These are phyloP conservation scores for Xylariaceae sp. DNA, from an alignment of 2,329 filamentous ascomycete genomes.

Conservation along the genomic window DNA sequence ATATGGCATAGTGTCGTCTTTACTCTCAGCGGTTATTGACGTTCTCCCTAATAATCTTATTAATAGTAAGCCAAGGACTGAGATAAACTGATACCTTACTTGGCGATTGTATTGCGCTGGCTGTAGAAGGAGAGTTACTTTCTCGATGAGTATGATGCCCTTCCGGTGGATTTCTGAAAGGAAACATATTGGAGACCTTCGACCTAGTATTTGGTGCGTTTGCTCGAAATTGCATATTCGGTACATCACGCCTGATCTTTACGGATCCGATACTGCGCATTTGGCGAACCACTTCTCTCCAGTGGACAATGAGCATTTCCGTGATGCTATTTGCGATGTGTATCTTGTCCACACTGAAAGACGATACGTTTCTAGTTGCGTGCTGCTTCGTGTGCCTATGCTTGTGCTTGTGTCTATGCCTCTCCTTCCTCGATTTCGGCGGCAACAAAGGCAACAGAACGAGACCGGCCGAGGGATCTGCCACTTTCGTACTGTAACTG, in stretches of 20 bases:
- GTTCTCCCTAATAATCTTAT: constrained; percentile 17
- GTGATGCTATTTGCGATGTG: constrained; percentile 63
- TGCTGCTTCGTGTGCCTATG: constrained; percentile 1
- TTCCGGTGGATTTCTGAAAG: constrained; percentile 45
- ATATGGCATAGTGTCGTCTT: constrained; percentile 7
- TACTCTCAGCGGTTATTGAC: not conserved
- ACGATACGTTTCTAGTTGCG: constrained; percentile 20
- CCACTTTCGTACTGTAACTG: constrained; percentile 55
- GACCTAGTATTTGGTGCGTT: constrained; percentile 41
- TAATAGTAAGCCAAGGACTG: not conserved
- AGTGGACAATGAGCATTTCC: constrained; percentile 70
- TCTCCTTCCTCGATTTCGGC: constrained; percentile 51
- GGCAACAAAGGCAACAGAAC: constrained; percentile 51
- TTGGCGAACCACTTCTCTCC: constrained; percentile 67
- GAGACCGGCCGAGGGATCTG: constrained; percentile 49
- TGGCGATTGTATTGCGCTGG: constrained; percentile 41
- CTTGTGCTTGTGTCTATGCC: constrained; percentile 38
- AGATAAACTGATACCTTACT: constrained; percentile 31
- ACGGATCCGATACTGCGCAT: constrained; percentile 56
- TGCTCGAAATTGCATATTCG: constrained; percentile 14
- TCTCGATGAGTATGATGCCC: constrained; percentile 40
- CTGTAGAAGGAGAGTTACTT: constrained; percentile 45
- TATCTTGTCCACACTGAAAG: constrained; percentile 58
- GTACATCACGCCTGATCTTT: constrained; percentile 28
- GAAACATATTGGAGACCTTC: constrained; percentile 50